Conservation (phyloP, 257 asterid genomes). For the Rubia yunnanensis region DNA sequence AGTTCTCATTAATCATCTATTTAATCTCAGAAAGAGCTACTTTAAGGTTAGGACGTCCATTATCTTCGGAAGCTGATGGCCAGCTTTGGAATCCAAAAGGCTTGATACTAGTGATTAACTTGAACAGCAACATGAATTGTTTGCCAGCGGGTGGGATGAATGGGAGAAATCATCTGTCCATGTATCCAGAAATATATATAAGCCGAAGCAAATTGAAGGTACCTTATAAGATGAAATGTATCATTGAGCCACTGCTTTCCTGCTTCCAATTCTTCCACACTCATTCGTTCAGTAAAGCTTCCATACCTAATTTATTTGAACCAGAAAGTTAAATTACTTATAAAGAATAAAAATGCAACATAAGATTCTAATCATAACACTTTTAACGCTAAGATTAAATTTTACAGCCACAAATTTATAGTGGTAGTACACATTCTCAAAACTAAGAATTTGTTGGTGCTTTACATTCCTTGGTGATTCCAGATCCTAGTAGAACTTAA, state of each 20-base stretch:
- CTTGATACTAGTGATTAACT: neutral
- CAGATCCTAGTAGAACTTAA: neutral
- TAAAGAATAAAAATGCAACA: neutral
- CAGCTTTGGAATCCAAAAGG: neutral
- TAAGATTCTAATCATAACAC: neutral
- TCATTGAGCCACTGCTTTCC: conserved; percentile 93
- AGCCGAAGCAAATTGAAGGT: neutral
- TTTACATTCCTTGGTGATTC: neutral
- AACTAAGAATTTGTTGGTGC: neutral
- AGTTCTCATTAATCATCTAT: neutral
- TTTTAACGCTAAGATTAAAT: neutral
- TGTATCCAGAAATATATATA: neutral
- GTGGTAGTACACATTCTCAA: neutral
- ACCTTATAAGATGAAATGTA: conserved; percentile 81
- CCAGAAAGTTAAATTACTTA: neutral
- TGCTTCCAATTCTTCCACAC: conserved; percentile 59
- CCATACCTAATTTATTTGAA: conserved; percentile 48
- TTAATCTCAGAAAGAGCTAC: neutral
- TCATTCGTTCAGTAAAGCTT: conserved; percentile 55
- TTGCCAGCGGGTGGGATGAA: neutral
- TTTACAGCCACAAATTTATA: neutral
- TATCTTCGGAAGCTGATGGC: neutral
- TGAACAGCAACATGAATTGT: neutral
- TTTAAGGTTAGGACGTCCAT: neutral
- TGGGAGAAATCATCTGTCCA: too few species aligned